phyloP scores from a whole-genome alignment of 306 rosid species.

The Malus asiatica region DNA sequence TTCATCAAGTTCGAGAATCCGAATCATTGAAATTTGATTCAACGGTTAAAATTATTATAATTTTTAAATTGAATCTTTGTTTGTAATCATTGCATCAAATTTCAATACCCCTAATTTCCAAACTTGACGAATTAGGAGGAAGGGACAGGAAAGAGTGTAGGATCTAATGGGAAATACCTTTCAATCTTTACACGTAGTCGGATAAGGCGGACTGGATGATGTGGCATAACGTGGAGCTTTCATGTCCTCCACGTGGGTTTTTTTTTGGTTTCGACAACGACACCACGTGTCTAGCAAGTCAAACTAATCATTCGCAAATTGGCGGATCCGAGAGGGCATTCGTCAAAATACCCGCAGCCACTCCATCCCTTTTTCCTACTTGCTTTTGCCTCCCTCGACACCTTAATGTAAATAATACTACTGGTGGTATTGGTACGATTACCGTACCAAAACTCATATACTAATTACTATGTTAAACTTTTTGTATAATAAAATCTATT shows the following conservation, averaged over 20 bases:
- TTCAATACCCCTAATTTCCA: accelerated
- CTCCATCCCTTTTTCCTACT: background rate
- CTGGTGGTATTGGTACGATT: no score
- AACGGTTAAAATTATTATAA: no score
- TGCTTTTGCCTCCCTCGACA: background rate
- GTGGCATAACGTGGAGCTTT: slow-evolving; percentile 22
- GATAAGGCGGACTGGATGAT: slow-evolving; percentile 21
- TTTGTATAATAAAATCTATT: no score
- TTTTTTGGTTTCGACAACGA: background rate
- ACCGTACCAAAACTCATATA: no score
- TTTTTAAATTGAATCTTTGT: no score
- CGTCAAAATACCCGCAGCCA: background rate
- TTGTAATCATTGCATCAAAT: accelerated
- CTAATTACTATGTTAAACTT: no score
- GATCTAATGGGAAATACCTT: background rate
- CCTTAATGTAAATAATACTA: background rate
- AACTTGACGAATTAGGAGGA: no score
- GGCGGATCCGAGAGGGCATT: background rate
- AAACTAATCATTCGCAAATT: slow-evolving; percentile 7
- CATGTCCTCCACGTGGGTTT: slow-evolving; percentile 28
- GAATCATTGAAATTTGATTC: no score
- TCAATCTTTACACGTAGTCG: slow-evolving; percentile 13
- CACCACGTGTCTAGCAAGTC: slow-evolving; percentile 27
- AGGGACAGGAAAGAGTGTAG: background rate
- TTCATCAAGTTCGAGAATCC: accelerated